Evolutionary conservation across 2,329 filamentous ascomycete genomes (phyloP).

Genomic region (Neonectria magnoliae): DNA sequence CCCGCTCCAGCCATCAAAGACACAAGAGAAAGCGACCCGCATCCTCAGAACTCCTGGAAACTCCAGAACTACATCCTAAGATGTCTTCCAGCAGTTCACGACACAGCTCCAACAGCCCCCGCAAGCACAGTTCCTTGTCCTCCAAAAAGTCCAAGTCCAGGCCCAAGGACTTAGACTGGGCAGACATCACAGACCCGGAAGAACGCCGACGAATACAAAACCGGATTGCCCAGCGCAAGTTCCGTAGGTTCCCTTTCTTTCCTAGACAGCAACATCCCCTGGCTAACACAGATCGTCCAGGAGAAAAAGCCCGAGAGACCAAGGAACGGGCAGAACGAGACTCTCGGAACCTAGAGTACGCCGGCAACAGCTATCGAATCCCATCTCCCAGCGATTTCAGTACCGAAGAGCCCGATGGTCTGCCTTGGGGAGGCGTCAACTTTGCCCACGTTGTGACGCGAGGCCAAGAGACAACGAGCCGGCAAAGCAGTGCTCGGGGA

Average conservation of each 20-base stretch:
- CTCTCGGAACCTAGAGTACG: conserved; percentile 69
- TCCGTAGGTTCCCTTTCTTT: conserved; percentile 63
- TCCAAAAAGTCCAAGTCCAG: conserved; percentile 54
- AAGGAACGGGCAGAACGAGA: conserved; percentile 74
- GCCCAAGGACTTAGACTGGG: conserved; percentile 71
- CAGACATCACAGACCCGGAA: conserved; percentile 73
- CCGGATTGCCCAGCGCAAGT: conserved; percentile 78
- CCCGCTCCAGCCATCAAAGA: background rate
- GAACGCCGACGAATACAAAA: conserved; percentile 81
- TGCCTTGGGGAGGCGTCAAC: conserved; percentile 78
- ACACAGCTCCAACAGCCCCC: conserved; percentile 38
- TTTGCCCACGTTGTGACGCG: conserved; percentile 64
- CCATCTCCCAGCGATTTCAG: conserved; percentile 67
- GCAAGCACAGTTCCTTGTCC: conserved; percentile 42
- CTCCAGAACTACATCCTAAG: conserved; percentile 17
- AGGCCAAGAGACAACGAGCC: conserved; percentile 61
- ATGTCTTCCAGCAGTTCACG: conserved; percentile 40
- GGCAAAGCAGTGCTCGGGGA: conserved; percentile 53
- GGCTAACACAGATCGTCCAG: conserved; percentile 51
- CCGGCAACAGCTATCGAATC: conserved; percentile 71
- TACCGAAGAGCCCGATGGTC: conserved; percentile 66
- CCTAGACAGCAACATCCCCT: background rate
- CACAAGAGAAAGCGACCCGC: conserved; percentile 32
- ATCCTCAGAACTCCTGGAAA: conserved; percentile 16
- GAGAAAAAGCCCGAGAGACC: conserved; percentile 75